Conservation (phyloP, 2,329 filamentous ascomycete species). For the Onygenales sp. region DNA sequence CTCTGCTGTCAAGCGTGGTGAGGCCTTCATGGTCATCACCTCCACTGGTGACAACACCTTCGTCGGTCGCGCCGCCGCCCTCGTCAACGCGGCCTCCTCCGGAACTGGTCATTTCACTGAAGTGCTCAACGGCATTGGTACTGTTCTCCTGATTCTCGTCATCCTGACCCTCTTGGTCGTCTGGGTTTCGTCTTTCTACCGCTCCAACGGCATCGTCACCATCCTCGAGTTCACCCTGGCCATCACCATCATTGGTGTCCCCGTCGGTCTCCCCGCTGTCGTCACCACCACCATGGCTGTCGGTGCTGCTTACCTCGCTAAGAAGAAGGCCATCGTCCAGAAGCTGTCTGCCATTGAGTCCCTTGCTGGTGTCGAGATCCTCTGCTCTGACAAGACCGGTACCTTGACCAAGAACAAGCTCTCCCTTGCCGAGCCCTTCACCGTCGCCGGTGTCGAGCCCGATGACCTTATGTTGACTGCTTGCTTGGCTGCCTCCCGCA, state of each 20-base stretch:
- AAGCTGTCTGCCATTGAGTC: constrained; percentile 89
- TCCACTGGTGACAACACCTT: constrained; percentile 84
- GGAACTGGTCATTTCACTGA: constrained; percentile 83
- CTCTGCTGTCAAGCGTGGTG: constrained; percentile 82
- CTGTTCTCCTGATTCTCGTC: constrained; percentile 68
- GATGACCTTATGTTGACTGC: constrained; percentile 90
- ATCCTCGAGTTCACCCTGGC: constrained; percentile 80
- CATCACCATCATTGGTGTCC: constrained; percentile 85
- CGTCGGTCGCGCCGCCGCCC: constrained; percentile 77
- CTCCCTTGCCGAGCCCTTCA: constrained; percentile 75
- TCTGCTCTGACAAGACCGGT: constrained; percentile 91
- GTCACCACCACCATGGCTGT: constrained; percentile 94
- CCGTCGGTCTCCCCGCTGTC: constrained; percentile 85
- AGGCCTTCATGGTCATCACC: constrained; percentile 73
- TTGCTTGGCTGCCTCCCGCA: constrained; percentile 79
- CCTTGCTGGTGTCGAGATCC: constrained; percentile 82
- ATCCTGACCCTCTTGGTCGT: constrained; percentile 71
- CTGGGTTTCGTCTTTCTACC: constrained; percentile 83
- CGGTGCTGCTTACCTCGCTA: constrained; percentile 80
- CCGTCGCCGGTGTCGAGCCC: constrained; percentile 68
- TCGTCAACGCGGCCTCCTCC: constrained; percentile 66
- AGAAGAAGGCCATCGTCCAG: constrained; percentile 88
- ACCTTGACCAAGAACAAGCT: constrained; percentile 93
- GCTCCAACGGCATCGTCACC: constrained; percentile 66
- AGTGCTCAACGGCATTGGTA: constrained; percentile 80